Conservation (phyloP, 352 stramenopile genomes). For the Halophytophthora batemanensis region DNA sequence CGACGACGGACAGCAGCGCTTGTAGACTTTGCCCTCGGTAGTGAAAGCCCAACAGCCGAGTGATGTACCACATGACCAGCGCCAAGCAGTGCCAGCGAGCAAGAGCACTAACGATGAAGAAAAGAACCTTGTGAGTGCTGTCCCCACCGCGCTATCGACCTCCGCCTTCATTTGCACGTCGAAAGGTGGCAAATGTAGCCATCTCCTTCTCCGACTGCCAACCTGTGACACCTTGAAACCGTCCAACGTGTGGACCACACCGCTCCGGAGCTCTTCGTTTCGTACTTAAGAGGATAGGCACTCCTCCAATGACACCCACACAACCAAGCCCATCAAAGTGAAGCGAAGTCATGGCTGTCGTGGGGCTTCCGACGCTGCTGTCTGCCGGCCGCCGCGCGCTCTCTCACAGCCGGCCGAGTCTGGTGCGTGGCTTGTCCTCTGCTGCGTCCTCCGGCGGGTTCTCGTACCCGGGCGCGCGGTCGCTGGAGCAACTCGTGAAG, state of each 20-base stretch:
- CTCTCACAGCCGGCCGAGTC: too few relatives aligned
- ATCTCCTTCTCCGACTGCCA: slow-evolving; percentile 3
- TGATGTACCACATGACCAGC: too few relatives aligned
- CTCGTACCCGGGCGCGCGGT: slow-evolving; percentile 76
- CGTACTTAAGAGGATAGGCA: not conserved
- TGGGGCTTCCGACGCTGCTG: slow-evolving; percentile 13
- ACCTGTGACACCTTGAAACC: slow-evolving; percentile 10
- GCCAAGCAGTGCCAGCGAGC: too few relatives aligned
- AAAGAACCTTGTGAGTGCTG: too few relatives aligned
- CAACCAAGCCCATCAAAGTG: too few relatives aligned
- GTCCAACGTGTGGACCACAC: slow-evolving; percentile 16
- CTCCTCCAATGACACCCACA: slow-evolving; percentile 7
- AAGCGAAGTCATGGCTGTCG: slow-evolving; percentile 14
- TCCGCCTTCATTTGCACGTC: too few relatives aligned
- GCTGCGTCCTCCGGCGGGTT: slow-evolving; percentile 42
- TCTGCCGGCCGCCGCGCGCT: slow-evolving; percentile 6
- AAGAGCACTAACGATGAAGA: too few relatives aligned
- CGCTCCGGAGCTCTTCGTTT: not conserved
- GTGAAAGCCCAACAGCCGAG: too few relatives aligned
- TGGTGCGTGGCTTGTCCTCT: slow-evolving; percentile 10
- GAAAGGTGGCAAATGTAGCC: too few relatives aligned
- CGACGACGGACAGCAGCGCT: too few relatives aligned
- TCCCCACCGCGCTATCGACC: too few relatives aligned
- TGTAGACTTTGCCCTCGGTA: too few relatives aligned
- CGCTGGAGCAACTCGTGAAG: slow-evolving; percentile 83